Conservation (phyloP, 78 protist genomes). For the Parvularia atlantis region DNA sequence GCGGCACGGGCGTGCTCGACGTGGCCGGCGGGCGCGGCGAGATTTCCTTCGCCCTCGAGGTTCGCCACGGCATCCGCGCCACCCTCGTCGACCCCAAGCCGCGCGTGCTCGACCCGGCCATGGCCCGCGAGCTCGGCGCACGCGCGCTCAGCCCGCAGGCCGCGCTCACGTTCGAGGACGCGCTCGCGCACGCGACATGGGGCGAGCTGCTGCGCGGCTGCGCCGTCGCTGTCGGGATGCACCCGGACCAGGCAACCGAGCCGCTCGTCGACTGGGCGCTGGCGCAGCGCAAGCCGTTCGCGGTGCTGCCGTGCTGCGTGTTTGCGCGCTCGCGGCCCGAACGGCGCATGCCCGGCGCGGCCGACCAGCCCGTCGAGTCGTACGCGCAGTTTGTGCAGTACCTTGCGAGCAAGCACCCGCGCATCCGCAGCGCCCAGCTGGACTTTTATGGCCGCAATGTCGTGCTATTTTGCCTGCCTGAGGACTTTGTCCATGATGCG, state of each 20-base stretch:
- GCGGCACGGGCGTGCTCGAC: conserved; percentile 39
- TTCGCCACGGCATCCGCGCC: background rate
- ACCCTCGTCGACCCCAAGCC: conserved; percentile 26
- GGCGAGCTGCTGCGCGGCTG: background rate
- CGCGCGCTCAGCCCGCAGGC: too few relatives aligned
- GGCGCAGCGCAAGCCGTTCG: conserved; percentile 11
- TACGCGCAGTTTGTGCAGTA: background rate
- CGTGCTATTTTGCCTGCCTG: too few relatives aligned
- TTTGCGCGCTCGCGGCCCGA: background rate
- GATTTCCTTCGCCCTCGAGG: conserved; percentile 10
- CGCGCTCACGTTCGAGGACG: too few relatives aligned
- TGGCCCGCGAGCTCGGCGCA: too few relatives aligned
- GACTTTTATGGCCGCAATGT: background rate
- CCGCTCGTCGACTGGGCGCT: conserved; percentile 17
- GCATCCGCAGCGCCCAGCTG: background rate
- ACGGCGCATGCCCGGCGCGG: conserved; percentile 3
- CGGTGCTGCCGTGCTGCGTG: conserved; percentile 34
- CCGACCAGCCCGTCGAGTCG: background rate
- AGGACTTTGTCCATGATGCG: too few relatives aligned
- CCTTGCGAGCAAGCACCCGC: background rate
- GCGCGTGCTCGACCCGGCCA: too few relatives aligned
- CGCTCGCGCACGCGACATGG: background rate
- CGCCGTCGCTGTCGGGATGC: conserved; percentile 32
- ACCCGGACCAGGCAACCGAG: conserved; percentile 39
- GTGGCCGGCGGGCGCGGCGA: conserved; percentile 34